These are phyloP conservation scores for Populus deltoides DNA, from an alignment of 345 rosid species.

Conservation along the genomic window DNA sequence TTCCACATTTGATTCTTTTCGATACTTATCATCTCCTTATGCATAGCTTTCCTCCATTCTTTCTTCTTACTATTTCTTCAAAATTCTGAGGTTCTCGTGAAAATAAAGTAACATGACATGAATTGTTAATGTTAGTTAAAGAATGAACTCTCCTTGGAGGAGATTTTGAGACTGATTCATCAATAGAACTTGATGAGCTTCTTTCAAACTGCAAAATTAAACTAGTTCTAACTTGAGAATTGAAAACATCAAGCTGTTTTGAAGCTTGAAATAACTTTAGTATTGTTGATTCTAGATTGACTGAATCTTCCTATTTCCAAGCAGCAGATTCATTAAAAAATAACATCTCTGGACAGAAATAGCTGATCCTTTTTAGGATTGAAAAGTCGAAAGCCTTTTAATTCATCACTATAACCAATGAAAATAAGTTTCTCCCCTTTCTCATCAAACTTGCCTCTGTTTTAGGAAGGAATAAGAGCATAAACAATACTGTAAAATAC, in stretches of 20 bases:
- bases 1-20: neutral
- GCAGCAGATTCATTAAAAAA: neutral
- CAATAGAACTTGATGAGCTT: too few relatives aligned
- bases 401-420: neutral
- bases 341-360: neutral
- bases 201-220: too few relatives aligned
- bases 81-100: neutral
- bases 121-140: too few relatives aligned
- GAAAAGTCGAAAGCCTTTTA: neutral
- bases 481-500: neutral
- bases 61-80: neutral
- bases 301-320: neutral
- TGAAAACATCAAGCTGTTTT: too few relatives aligned
- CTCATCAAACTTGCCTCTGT: neutral
- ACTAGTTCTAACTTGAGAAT: too few relatives aligned
- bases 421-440: neutral
- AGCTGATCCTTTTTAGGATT: neutral
- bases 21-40: neutral
- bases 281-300: too few relatives aligned
- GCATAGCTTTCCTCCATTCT: neutral
- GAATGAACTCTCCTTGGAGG: too few relatives aligned
- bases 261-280: too few relatives aligned
- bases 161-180: too few relatives aligned
- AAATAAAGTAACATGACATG: too few relatives aligned
- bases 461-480: neutral